Conservation (phyloP, 371 early-diverging fungal species). For the Mucor lusitanicus region DNA sequence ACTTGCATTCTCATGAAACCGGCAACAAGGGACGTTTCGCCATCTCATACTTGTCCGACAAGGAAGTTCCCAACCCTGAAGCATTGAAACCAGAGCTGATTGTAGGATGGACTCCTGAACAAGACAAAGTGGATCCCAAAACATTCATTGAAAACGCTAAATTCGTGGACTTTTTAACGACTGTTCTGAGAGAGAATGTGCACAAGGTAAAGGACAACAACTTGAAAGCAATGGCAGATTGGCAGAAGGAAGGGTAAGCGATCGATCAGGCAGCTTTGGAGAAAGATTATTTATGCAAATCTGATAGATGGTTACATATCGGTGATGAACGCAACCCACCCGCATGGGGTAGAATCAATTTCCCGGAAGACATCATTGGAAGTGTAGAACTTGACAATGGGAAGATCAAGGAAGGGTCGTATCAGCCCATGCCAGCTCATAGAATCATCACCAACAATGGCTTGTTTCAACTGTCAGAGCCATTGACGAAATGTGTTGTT, state of each 20-base stretch:
- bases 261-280: background rate
- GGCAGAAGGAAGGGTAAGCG: conserved; percentile 57
- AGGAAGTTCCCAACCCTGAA: background rate
- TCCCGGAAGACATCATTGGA: conserved; percentile 85
- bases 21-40: conserved; percentile 9
- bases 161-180: conserved; percentile 45
- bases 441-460: conserved; percentile 73
- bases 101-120: conserved; percentile 44
- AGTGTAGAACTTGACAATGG: conserved; percentile 63
- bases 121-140: conserved; percentile 23
- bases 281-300: background rate
- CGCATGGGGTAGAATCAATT: conserved; percentile 73
- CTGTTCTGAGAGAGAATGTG: conserved; percentile 39
- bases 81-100: conserved; percentile 29
- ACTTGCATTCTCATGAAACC: conserved; percentile 13
- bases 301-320: conserved; percentile 52
- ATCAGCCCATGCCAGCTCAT: conserved; percentile 81
- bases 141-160: conserved; percentile 47
- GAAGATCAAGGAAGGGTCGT: conserved; percentile 54
- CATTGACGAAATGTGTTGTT: conserved; percentile 32
- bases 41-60: conserved; percentile 15
- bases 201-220: conserved; percentile 39
- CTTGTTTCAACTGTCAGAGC: conserved; percentile 66
- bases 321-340: conserved; percentile 66
- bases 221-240: conserved; percentile 53